These are phyloP conservation scores for Fusarium anthophilum DNA, from an alignment of 2,329 filamentous ascomycete species.

Conservation along the genomic window DNA sequence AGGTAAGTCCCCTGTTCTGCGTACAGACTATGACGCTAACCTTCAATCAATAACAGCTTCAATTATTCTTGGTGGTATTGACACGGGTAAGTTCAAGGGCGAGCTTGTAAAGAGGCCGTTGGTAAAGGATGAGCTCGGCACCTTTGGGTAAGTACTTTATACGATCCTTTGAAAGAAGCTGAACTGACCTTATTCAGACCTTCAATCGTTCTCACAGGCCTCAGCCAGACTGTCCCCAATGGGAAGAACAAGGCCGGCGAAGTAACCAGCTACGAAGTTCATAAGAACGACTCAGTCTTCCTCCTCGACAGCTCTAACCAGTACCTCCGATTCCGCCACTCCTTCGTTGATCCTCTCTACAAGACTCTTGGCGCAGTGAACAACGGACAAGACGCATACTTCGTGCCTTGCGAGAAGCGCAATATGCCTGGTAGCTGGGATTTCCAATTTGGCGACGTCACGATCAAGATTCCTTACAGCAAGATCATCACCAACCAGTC, in stretches of 20 bases:
- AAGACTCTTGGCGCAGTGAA: neutral
- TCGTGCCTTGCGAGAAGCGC: neutral
- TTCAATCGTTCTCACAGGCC: neutral
- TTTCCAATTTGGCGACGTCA: neutral
- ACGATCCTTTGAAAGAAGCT: accelerated
- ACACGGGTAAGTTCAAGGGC: neutral
- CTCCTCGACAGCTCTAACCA: neutral
- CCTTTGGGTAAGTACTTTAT: neutral
- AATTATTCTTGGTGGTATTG: neutral
- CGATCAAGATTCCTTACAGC: neutral
- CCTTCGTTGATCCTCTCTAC: neutral
- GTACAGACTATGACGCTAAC: accelerated
- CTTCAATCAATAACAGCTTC: neutral
- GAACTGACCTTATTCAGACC: neutral
- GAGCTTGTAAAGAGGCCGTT: neutral
- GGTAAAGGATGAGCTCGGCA: neutral
- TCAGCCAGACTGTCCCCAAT: neutral
- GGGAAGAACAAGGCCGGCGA: neutral
- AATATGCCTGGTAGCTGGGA: neutral
- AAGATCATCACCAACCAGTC: neutral
- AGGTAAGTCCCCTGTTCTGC: neutral
- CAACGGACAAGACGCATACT: neutral
- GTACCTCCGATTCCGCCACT: neutral
- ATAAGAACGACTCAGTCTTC: neutral
- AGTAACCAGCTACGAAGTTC: neutral